Evolutionary conservation across 1,284 basidiomycete species (phyloP), one percentile per base, ranked within the genome.

Genomic region (Melampsora larici-populina): DNA sequence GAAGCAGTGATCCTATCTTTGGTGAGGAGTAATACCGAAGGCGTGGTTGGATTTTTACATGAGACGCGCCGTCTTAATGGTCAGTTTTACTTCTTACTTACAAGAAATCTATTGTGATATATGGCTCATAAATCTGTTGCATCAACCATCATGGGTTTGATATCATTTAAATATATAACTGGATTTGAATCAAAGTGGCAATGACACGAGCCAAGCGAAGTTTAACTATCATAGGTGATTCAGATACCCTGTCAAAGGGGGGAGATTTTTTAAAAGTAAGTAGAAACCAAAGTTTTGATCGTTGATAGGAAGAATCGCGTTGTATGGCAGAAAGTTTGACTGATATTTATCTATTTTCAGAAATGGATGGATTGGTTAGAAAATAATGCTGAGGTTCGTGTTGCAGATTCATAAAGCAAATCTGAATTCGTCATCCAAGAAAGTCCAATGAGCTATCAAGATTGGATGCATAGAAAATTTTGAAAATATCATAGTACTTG

Each of bases 201-300:
- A 97, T 97, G 95, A 97, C 95, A 1, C 86, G 94, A 67, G 92
- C 94, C 2, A 90, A 90, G 81, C 86, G 94, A n/a, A 93, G 95
- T 83, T 86, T 97, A 76, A 92, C 93, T 81, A 85, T 97, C 1
- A 88, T 97, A 0, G 95, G 94, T 8, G 94, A 97, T 83, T 94
- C 92, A 0, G 90, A 89, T 0, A 97, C 94, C 0, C 89, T 97
- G 6, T 86, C 87, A 55, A 90, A 94, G 81, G 94, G 95, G 1
- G 89, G 91, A 49, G 83, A 86, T 49, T 97, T 92, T 83, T 85
- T 97, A 46, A 92, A 92, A 83, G 69, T 71, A 60, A 69, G 58
- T 29, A n/a, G 18, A 65, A 33, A 33, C 6, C 13, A 70, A 55
- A 29, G 36, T 40, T 58, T 18, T 60, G 7, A n/a, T 60, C 1